Evolutionary conservation across 768 basidiomycete genomes (phyloP).

Genomic region (Podaxis mareebaensis): DNA sequence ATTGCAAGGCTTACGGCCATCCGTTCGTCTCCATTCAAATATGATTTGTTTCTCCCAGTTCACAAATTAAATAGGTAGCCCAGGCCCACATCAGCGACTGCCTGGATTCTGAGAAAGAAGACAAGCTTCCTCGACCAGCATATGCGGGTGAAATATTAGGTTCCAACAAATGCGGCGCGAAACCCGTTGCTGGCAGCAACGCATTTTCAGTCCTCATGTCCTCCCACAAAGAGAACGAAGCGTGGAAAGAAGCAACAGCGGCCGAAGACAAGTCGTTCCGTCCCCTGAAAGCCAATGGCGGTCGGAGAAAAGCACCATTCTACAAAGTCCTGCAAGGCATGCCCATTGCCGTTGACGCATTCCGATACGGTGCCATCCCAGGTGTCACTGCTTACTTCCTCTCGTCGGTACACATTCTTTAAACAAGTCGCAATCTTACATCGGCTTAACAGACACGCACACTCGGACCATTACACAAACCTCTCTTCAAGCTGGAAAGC

Average conservation of each 20-base stretch:
- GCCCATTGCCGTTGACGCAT: constrained; percentile 98
- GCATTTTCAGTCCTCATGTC: constrained; percentile 88
- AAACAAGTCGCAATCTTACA: constrained; percentile 18
- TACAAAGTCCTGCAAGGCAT: constrained; percentile 96
- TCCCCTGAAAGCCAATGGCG: constrained; percentile 45
- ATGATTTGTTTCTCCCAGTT: not conserved
- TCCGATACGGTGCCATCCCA: constrained; percentile 91
- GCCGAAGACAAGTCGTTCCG: constrained; percentile 50
- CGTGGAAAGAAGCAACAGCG: constrained; percentile 79
- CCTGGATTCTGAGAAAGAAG: not conserved
- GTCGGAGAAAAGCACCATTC: constrained; percentile 82
- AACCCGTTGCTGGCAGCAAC: constrained; percentile 28
- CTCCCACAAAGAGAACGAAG: constrained; percentile 76
- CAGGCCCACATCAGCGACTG: not conserved
- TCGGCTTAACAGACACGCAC: constrained; percentile 71
- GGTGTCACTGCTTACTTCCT: constrained; percentile 89
- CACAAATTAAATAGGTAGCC: not conserved
- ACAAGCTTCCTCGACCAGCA: constrained; percentile 3
- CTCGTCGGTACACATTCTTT: constrained; percentile 51
- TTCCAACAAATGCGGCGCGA: constrained; percentile 18
- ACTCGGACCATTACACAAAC: constrained; percentile 96
- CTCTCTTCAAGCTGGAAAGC: constrained; percentile 84
- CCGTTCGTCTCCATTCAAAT: not conserved
- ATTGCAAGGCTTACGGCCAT: constrained; percentile 17
- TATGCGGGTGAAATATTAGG: not conserved